These are phyloP conservation scores for Saccharomyces jurei DNA, from an alignment of 805 yeast genomes.

Conservation along the genomic window DNA sequence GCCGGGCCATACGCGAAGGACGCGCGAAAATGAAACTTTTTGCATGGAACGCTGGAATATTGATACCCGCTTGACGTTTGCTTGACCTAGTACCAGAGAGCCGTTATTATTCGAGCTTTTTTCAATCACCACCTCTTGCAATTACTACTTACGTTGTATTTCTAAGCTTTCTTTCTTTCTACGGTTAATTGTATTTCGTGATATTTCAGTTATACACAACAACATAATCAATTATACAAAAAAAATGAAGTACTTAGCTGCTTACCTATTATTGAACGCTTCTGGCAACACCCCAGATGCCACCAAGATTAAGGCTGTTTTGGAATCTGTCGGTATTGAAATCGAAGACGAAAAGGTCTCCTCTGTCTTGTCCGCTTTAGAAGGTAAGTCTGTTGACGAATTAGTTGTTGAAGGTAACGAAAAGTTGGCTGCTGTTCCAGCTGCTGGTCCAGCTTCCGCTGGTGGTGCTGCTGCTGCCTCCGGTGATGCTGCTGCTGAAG, in stretches of 20 bases:
- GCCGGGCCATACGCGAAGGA: not conserved
- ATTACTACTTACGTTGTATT: not conserved
- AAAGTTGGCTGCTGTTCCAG: constrained; percentile 94
- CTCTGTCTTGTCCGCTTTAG: constrained; percentile 72
- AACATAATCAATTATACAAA: constrained; percentile 1
- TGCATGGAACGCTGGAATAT: not conserved
- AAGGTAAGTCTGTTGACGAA: constrained; percentile 87
- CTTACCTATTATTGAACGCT: constrained; percentile 95
- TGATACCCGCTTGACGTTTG: not conserved
- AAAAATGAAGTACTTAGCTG: constrained; percentile 95
- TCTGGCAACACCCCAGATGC: constrained; percentile 96
- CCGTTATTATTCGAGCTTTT: not conserved
- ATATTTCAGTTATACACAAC: not conserved
- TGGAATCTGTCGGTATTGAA: constrained; percentile 93
- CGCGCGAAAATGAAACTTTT: not conserved
- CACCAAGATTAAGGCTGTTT: constrained; percentile 77
- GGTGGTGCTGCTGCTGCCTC: constrained; percentile 63
- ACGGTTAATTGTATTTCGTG: not conserved
- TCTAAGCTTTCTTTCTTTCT: too few relatives aligned
- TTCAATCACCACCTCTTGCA: not conserved
- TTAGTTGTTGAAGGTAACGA: constrained; percentile 90
- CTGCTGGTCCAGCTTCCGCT: constrained; percentile 95
- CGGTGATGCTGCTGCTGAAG: constrained; percentile 61
- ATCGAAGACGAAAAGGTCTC: constrained; percentile 83
- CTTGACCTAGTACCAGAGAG: not conserved